phyloP scores from a whole-genome alignment of 2,329 filamentous ascomycete genomes.

The Trichoderma cornu-damae region DNA sequence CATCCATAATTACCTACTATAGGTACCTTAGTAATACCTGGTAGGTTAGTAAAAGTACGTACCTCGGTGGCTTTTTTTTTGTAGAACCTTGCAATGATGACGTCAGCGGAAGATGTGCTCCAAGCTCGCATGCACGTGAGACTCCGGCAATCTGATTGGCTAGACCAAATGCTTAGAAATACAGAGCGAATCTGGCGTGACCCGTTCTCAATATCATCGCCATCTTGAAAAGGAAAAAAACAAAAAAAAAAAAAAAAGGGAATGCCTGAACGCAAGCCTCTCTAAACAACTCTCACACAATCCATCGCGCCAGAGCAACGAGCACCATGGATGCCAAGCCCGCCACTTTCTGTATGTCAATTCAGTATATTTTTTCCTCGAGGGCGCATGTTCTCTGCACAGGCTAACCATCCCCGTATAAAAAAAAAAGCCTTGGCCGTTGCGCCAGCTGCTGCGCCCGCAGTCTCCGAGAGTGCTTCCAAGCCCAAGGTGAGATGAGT shows the following conservation, averaged over 20 bases:
- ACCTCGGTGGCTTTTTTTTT: no score
- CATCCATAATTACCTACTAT: no score
- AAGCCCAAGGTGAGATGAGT: conserved; percentile 45
- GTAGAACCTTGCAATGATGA: conserved; percentile 21
- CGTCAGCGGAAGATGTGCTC: conserved; percentile 24
- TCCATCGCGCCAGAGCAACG: conserved; percentile 5
- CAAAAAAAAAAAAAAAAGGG: conserved; percentile 20
- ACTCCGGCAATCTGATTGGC: conserved; percentile 26
- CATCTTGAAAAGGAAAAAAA: conserved; percentile 15
- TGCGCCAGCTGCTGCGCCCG: conserved; percentile 26
- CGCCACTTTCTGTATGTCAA: conserved; percentile 27
- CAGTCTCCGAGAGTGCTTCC: conserved; percentile 31
- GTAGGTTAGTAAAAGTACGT: no score
- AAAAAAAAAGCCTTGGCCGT: conserved; percentile 24
- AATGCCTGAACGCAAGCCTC: conserved; percentile 19
- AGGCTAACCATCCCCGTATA: conserved; percentile 20
- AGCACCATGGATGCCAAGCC: conserved; percentile 33
- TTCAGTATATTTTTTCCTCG: neutral
- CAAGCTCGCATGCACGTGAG: conserved; percentile 28
- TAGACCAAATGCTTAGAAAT: conserved; percentile 30
- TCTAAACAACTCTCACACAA: conserved; percentile 12
- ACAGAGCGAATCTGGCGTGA: conserved; percentile 18
- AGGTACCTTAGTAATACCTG: no score
- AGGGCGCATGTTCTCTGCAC: neutral
- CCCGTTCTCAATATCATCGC: conserved; percentile 20